Percentiles rank a stretch among this genome's conserved stretches.
These are phyloP conservation scores for Leccinum subgranulosum DNA, from an alignment of 768 basidiomycete genomes.

Conservation along the genomic window DNA sequence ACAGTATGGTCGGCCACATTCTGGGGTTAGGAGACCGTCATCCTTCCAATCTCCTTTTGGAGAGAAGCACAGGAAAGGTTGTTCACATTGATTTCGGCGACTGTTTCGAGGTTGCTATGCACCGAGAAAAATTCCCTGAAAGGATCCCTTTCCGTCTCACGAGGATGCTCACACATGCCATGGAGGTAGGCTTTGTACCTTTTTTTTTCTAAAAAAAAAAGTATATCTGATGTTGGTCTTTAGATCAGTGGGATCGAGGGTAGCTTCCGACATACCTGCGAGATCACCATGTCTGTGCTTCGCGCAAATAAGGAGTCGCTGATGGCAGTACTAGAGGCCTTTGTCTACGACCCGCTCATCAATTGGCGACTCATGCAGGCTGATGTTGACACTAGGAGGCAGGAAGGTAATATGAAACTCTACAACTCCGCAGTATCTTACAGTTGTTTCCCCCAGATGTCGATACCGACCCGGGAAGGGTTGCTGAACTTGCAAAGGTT, in stretches of 20 bases:
- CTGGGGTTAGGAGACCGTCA: conserved; percentile 97
- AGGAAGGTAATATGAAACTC: conserved; percentile 50
- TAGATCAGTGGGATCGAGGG: conserved; percentile 98
- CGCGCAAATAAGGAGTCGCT: conserved; percentile 98
- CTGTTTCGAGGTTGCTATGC: conserved; percentile 98
- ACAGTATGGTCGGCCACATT: conserved; percentile 99
- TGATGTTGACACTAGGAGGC: conserved; percentile 68
- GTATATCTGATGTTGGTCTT: conserved; percentile 5
- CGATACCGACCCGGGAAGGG: conserved; percentile 50
- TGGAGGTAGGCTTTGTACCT: conserved; percentile 68
- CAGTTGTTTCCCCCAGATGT: conserved; percentile 28
- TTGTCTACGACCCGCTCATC: conserved; percentile 97
- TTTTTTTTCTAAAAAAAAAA: no score
- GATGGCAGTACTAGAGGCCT: conserved; percentile 98
- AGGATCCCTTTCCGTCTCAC: conserved; percentile 98
- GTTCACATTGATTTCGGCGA: conserved; percentile 98
- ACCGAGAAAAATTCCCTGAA: conserved; percentile 98
- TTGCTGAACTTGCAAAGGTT: conserved; percentile 61
- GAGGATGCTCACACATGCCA: conserved; percentile 97
- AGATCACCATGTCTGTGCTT: conserved; percentile 95
- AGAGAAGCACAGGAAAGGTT: conserved; percentile 88
- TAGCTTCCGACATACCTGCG: conserved; percentile 92
- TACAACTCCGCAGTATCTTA: conserved; percentile 2
- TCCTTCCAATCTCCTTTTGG: conserved; percentile 91
- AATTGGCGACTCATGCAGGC: conserved; percentile 93